Conservation (phyloP, 768 basidiomycete genomes). For the Phylloporus arenicola region DNA sequence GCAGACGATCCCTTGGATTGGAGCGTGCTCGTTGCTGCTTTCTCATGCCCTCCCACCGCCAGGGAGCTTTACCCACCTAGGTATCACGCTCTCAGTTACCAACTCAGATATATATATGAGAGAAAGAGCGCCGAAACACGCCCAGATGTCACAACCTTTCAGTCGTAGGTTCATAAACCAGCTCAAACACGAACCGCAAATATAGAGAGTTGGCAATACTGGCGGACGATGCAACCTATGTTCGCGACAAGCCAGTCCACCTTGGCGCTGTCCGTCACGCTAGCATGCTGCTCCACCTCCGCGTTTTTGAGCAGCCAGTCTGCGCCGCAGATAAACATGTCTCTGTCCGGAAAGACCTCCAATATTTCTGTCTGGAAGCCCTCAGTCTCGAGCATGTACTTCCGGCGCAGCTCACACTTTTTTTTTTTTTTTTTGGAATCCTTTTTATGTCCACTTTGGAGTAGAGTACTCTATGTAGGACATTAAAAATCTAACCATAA, state of each 20-base stretch:
- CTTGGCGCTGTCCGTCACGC: constrained; percentile 4
- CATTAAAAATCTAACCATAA: no score
- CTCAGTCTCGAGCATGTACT: constrained; percentile 51
- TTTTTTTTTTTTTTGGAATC: no score
- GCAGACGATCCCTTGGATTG: background rate
- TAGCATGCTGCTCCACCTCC: constrained; percentile 5
- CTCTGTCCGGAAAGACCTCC: constrained; percentile 62
- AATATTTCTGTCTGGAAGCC: constrained; percentile 63
- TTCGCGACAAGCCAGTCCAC: background rate
- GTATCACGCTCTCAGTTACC: no score
- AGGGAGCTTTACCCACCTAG: no score
- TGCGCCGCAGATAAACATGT: constrained; percentile 57
- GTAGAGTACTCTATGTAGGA: no score
- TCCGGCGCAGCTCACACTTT: constrained; percentile 30
- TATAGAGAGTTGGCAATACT: no score
- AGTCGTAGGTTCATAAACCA: background rate
- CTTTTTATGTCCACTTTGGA: no score
- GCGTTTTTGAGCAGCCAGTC: constrained; percentile 42
- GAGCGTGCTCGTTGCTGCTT: background rate
- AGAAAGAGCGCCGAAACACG: background rate
- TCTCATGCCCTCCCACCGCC: background rate
- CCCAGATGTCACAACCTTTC: background rate
- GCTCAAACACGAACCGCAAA: constrained; percentile 2
- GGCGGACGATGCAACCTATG: background rate
- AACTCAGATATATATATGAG: background rate